These are phyloP conservation scores for Neurospora sp. DNA, from an alignment of 2,329 filamentous ascomycete genomes.

Conservation along the genomic window DNA sequence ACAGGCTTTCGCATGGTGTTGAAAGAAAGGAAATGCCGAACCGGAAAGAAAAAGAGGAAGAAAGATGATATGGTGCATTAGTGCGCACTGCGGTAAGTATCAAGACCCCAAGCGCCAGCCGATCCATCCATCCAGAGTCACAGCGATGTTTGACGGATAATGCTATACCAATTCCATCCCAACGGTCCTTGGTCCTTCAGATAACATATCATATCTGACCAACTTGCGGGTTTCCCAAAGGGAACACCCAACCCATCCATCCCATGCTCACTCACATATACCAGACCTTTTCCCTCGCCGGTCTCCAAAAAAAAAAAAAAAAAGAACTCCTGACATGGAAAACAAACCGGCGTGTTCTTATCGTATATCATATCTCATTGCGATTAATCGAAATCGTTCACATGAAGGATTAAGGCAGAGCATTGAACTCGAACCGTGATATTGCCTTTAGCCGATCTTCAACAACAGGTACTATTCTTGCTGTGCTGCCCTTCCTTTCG, in stretches of 20 bases:
- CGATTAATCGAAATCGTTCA: not conserved
- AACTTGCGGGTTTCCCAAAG: not conserved
- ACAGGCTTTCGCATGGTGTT: not conserved
- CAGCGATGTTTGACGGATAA: not conserved
- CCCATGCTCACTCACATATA: not conserved
- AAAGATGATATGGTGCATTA: not conserved
- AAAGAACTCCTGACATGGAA: not conserved
- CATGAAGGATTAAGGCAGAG: not conserved
- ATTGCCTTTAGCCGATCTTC: not conserved
- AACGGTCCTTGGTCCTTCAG: not conserved
- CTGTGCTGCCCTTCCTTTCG: too few relatives aligned
- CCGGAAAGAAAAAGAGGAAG: not conserved
- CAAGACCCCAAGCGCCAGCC: too few relatives aligned
- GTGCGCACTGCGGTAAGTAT: too few relatives aligned
- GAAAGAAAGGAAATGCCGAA: not conserved
- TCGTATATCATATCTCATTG: not conserved
- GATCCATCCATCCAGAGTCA: too few relatives aligned
- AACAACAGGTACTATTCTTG: too few relatives aligned
- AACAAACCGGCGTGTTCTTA: not conserved
- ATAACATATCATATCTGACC: not conserved
- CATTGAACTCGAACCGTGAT: not conserved
- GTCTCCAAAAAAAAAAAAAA: not conserved
- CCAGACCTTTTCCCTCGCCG: not conserved
- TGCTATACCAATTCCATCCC: not conserved
- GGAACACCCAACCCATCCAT: not conserved